These are phyloP conservation scores for Rhodotorula sp. DNA, from an alignment of 1,284 basidiomycete species.

Conservation along the genomic window DNA sequence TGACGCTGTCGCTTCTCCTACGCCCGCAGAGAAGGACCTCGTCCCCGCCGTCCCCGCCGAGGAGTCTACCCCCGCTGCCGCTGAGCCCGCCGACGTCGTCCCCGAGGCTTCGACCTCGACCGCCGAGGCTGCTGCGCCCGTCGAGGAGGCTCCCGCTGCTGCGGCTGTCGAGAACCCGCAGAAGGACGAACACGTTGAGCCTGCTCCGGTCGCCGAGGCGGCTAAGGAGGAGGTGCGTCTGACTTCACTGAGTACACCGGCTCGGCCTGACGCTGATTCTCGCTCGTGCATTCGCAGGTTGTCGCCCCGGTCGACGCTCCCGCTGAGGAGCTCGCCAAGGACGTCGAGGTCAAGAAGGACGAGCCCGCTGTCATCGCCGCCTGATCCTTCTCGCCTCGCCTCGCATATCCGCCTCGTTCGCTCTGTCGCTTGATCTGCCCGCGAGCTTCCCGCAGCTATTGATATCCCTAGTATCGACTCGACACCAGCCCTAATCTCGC, in stretches of 20 bases:
- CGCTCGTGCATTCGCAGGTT: not conserved
- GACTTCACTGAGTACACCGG: too few species aligned
- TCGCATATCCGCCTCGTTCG: not conserved
- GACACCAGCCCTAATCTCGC: too few species aligned
- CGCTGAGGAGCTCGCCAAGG: constrained; percentile 22
- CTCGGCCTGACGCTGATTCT: not conserved
- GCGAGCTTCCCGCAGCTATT: too few species aligned
- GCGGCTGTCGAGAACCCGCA: not conserved
- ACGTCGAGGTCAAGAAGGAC: constrained; percentile 16
- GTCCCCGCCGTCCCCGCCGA: not conserved
- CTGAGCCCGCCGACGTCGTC: not conserved
- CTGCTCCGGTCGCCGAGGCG: not conserved
- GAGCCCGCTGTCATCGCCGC: not conserved
- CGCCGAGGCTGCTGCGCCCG: not conserved
- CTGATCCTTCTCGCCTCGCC: not conserved
- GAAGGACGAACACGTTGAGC: constrained; percentile 7
- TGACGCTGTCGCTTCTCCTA: not conserved
- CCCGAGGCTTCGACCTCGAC: not conserved
- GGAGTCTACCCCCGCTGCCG: not conserved
- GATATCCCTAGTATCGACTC: too few species aligned
- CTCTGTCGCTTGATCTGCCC: not conserved
- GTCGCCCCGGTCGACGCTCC: constrained; percentile 20
- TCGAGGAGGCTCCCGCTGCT: not conserved
- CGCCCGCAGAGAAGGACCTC: constrained; percentile 10
- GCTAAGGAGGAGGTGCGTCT: constrained; percentile 8